Evolutionary conservation across 805 yeast genomes (phyloP).

Genomic region (Kuraishia piskuri): DNA sequence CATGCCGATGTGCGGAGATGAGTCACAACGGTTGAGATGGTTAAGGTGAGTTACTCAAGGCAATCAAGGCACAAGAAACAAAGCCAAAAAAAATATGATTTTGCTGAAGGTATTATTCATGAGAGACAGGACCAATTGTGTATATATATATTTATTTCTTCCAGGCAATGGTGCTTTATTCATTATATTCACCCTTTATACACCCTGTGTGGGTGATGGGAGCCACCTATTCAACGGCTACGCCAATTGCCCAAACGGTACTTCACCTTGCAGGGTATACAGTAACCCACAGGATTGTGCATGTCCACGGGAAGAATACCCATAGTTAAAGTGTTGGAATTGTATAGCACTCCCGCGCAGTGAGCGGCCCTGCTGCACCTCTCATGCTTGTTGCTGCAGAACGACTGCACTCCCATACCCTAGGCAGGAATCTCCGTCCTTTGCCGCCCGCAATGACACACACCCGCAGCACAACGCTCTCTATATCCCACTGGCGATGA

Average conservation of each 20-base stretch:
- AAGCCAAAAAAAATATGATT: no score
- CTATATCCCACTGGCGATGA: not conserved
- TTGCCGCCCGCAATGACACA: not conserved
- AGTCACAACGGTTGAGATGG: not conserved
- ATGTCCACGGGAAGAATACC: no score
- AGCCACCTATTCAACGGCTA: not conserved
- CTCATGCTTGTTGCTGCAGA: not conserved
- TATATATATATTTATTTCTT: no score
- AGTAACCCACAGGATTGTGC: not conserved
- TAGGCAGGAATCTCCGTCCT: not conserved
- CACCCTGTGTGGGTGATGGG: no score
- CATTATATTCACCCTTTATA: no score
- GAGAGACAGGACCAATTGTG: no score
- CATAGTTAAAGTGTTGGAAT: not conserved
- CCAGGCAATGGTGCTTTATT: no score
- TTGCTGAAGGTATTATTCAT: no score
- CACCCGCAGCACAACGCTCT: not conserved
- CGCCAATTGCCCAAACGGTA: not conserved
- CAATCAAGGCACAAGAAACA: no score
- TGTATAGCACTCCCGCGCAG: not conserved
- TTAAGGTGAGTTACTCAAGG: no score
- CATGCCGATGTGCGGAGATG: not conserved
- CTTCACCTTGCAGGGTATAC: not conserved
- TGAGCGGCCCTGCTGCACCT: not conserved
- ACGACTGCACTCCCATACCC: not conserved